Conservation (phyloP, 1,139 yeast species). For the Taphrina pruni region DNA sequence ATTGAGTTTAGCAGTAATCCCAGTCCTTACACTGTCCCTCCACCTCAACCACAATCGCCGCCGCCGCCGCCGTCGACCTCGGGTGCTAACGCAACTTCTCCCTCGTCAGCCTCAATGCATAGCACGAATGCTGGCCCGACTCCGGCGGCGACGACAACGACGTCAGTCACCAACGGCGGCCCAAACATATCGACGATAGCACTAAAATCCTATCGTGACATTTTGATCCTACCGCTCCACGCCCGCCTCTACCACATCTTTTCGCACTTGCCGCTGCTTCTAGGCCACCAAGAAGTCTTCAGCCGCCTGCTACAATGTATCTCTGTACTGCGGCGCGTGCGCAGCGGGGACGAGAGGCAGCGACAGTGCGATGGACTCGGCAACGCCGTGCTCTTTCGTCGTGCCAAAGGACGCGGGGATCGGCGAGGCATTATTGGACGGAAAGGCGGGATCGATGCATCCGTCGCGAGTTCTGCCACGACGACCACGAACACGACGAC, state of each 20-base stretch:
- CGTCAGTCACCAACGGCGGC: not conserved
- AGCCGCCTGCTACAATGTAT: conserved; percentile 62
- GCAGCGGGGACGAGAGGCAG: conserved; percentile 62
- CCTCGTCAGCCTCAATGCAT: no score
- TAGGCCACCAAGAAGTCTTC: conserved; percentile 49
- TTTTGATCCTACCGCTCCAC: conserved; percentile 53
- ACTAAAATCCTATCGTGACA: conserved; percentile 52
- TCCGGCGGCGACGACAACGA: not conserved
- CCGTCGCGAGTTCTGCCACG: not conserved
- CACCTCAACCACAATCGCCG: not conserved
- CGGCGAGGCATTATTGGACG: conserved; percentile 40
- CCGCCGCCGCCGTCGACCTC: not conserved
- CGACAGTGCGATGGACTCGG: conserved; percentile 58
- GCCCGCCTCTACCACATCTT: conserved; percentile 22
- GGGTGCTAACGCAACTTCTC: not conserved
- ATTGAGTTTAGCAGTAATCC: conserved; percentile 57
- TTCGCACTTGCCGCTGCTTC: conserved; percentile 37
- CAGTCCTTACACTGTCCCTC: conserved; percentile 44
- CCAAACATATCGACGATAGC: conserved; percentile 51
- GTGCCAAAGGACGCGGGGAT: conserved; percentile 38
- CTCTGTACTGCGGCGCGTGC: conserved; percentile 60
- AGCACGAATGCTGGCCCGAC: no score
- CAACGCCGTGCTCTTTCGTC: conserved; percentile 40
- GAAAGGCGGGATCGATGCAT: conserved; percentile 17
- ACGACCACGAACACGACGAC: not conserved